Evolutionary conservation across 805 yeast species (phyloP), one percentile per base, ranked within the genome.

Genomic region (Starmerella vaccinii): DNA sequence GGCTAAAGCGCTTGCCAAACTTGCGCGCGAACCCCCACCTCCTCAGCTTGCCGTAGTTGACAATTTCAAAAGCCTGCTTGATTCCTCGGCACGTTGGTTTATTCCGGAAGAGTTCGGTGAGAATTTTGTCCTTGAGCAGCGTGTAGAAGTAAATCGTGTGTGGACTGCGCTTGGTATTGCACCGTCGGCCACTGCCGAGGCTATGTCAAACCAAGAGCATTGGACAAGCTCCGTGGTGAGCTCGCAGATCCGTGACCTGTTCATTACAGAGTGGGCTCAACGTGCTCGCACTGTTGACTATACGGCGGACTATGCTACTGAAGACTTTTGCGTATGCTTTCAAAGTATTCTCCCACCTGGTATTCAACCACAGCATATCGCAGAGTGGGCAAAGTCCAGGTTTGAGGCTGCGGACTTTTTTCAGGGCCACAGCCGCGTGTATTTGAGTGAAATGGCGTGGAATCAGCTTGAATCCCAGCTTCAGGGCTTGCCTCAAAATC

Each of bases 391-490:
- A 1, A 59, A 60, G 21, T 49, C 57, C 22, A 58, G 61, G 7
- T 69, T 65, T 62, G 60, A 59, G 7, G 58, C 66, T 1, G 54
- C 57, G 2, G 69, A 68, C 34, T 64, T 69, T 47, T 65, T 61
- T 51, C 57, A 56, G 37, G 73, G 73, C 10, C 58, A 55, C 13
- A 56, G 57, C 42, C 61, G 71, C 5, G 57, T 70, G 6, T 70
- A 71, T 63, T 46, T 70, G n/a, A 56, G 64, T 24, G 73, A 69
- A 44, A 50, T 46, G 2, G 66, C 65, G 1, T 69, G 72, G 71
- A 51, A 59, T 15, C 63, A 64, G n/a, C 58, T 70, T 8, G 72
- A 68, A 49, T 52, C 57, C 18, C 62, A 48, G 32, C 34, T 43
- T 19, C 26, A 43, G n/a, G 46, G 46, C 29, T 27, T 16, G 4